Conservation (phyloP, 1,284 basidiomycete genomes). For the Exsudoporus floridanus region DNA sequence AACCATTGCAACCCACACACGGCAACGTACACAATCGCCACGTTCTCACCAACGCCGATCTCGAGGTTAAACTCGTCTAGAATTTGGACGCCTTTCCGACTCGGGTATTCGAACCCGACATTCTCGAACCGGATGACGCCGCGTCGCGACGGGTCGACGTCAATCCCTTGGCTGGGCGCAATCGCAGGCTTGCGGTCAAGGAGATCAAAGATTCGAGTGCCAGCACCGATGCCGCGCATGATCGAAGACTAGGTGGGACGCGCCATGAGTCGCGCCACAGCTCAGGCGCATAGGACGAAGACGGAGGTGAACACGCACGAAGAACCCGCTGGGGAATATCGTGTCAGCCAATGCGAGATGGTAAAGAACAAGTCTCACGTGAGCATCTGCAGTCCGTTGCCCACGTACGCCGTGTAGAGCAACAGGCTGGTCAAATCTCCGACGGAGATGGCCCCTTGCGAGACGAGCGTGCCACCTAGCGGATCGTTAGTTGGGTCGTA, state of each 20-base stretch:
- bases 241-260: conserved; percentile 59
- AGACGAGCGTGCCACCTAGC: conserved; percentile 86
- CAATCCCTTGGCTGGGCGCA: conserved; percentile 59
- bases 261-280: not conserved
- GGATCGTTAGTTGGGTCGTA: not conserved
- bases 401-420: conserved; percentile 91
- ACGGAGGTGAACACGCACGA: conserved; percentile 35
- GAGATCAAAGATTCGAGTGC: conserved; percentile 89
- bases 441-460: conserved; percentile 83
- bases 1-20: not conserved
- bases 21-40: conserved; percentile 81
- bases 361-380: conserved; percentile 53
- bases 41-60: conserved; percentile 79
- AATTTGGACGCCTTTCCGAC: conserved; percentile 73
- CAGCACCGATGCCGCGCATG: conserved; percentile 92
- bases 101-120: conserved; percentile 86
- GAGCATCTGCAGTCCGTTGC: conserved; percentile 76
- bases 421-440: conserved; percentile 89
- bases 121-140: conserved; percentile 77
- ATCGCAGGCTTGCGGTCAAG: conserved; percentile 80
- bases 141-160: conserved; percentile 53
- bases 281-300: not conserved
- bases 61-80: conserved; percentile 79
- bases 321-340: conserved; percentile 32
- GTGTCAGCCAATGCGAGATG: not conserved